Conservation (phyloP, 495 filamentous ascomycete species). For the Podospora pseudopauciseta region DNA sequence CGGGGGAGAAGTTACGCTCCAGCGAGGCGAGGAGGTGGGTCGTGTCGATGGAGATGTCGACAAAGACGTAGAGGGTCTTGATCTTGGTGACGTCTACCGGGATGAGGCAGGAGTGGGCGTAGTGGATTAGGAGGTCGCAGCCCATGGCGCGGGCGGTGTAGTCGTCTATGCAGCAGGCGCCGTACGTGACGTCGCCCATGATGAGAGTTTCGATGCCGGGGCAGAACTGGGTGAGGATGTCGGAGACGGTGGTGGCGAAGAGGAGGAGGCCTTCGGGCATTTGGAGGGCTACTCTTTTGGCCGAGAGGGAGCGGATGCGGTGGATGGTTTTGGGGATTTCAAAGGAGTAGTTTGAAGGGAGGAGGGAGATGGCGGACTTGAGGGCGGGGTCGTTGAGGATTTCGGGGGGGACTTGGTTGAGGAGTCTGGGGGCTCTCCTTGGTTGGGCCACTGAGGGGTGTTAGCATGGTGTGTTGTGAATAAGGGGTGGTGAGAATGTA, state of each 20-base stretch:
- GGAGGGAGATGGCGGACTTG: conserved; percentile 78
- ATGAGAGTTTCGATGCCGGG: conserved; percentile 86
- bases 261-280: conserved; percentile 95
- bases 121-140: conserved; percentile 94
- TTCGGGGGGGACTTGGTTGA: conserved; percentile 85
- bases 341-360: conserved; percentile 94
- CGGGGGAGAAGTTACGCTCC: conserved; percentile 79
- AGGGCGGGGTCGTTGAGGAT: conserved; percentile 87
- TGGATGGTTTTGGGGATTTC: conserved; percentile 98
- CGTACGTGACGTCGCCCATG: conserved; percentile 99
- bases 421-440: conserved; percentile 64
- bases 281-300: conserved; percentile 82
- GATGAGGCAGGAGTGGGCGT: conserved; percentile 94
- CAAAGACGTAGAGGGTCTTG: conserved; percentile 95
- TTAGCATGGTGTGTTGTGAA: conserved; percentile 12
- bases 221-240: conserved; percentile 94
- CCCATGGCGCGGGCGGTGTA: conserved; percentile 92
- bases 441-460: conserved; percentile 49
- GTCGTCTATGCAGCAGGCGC: conserved; percentile 98
- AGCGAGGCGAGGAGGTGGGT: conserved; percentile 79
- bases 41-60: conserved; percentile 94
- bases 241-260: conserved; percentile 96
- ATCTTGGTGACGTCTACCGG: conserved; percentile 94
- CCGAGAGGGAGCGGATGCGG: conserved; percentile 72
- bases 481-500: conserved; percentile 22